Evolutionary conservation across 768 basidiomycete genomes (phyloP), one percentile per base, ranked within the genome.

Genomic region (Lentinus brumalis): DNA sequence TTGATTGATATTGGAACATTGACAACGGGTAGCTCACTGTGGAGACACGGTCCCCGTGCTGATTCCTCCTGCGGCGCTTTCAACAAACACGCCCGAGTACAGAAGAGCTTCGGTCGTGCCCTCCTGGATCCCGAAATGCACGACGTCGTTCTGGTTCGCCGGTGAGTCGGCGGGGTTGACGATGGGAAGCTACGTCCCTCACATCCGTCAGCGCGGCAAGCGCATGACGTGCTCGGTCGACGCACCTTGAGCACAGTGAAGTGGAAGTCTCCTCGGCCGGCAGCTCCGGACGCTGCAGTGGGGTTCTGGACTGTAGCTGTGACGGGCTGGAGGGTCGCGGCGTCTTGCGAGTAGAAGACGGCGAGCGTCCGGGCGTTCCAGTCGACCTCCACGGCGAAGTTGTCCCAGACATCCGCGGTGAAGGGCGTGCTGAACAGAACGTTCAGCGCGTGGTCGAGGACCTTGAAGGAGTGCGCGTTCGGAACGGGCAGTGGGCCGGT

Each of bases 41-140:
- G 21, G 21, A 35, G 35, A 35, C 7, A 7, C 55, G 1, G 29
- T 21, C 1, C 78, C 77, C 47, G 71, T 52, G 45, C 76, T 81
- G 41, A 83, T 68, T 2, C 80, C 77, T 41, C 60, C 66, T 15
- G 65, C 53, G 6, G 77, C 67, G 29, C 69, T 70, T 66, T 86
- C 81, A 5, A 87, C 78, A 70, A 86, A 87, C 6, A 86, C 73
- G 0, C 85, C 85, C 32, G 85, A 86, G 68, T 83, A 86, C 6
- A 82, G 68, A 29, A 86, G 64, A 1, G 79, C 83, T 59, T 87
- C 86, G 4, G 75, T 77, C 8, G 77, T 78, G 2, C 81, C 83
- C 66, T 86, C 84, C 66, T 87, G 86, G 35, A 83, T 78, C 10
- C 85, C 86, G 64, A 79, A 73, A 67, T 86, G 81, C 1, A 83